Conservation (phyloP, 768 basidiomycete species). For the Russula dissimulans region DNA sequence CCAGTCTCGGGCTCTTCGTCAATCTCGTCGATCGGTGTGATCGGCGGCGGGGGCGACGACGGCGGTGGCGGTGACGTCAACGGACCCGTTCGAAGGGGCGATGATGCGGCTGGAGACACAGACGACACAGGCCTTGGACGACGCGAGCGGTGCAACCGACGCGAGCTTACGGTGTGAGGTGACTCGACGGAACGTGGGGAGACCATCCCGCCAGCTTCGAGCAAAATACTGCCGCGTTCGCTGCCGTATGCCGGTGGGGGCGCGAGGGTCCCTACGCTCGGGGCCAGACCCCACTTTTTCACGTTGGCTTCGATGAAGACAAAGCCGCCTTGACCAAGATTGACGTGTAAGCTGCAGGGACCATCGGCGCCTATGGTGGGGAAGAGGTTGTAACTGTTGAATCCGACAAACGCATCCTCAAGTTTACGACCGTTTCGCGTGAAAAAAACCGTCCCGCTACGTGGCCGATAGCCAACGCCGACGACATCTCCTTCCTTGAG, state of each 20-base stretch:
- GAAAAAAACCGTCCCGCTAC: slow-evolving; percentile 97
- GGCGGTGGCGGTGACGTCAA: slow-evolving; percentile 33
- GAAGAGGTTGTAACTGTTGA: slow-evolving; percentile 89
- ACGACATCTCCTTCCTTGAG: slow-evolving; percentile 94
- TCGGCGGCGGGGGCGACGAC: slow-evolving; percentile 53
- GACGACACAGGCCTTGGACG: slow-evolving; percentile 40
- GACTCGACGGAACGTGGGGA: slow-evolving; percentile 31
- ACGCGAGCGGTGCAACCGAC: slow-evolving; percentile 54
- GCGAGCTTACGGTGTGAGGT: slow-evolving; percentile 37
- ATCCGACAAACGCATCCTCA: slow-evolving; percentile 90
- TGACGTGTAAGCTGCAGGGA: slow-evolving; percentile 93
- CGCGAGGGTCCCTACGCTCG: slow-evolving; percentile 92
- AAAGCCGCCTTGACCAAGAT: slow-evolving; percentile 95
- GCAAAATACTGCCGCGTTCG: slow-evolving; percentile 89
- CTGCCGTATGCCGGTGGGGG: slow-evolving; percentile 98
- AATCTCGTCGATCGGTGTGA: slow-evolving; percentile 72
- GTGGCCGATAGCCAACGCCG: slow-evolving; percentile 91
- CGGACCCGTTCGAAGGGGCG: slow-evolving; percentile 53
- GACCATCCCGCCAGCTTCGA: slow-evolving; percentile 69
- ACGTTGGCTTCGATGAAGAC: slow-evolving; percentile 99
- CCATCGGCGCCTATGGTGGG: slow-evolving; percentile 96
- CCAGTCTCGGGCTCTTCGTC: slow-evolving; percentile 48
- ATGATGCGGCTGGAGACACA: slow-evolving; percentile 43
- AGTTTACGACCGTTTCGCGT: slow-evolving; percentile 96
- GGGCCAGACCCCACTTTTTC: slow-evolving; percentile 98